Conservation (phyloP, 805 yeast species). For the Schizosaccharomyces octosporus region DNA sequence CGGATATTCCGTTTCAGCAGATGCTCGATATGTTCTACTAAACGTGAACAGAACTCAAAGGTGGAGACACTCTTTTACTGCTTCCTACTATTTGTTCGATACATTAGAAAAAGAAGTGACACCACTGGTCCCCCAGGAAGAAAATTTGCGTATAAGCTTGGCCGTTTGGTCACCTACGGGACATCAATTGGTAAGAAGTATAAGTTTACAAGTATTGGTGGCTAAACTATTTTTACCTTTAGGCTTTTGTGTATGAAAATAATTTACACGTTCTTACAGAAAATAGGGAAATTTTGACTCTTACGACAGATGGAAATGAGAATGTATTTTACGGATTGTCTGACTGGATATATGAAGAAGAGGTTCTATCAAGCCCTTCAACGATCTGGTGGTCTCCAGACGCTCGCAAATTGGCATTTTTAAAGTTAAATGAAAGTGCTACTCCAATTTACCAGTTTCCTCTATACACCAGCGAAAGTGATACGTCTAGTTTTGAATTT, state of each 20-base stretch:
- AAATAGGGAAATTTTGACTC: conserved; percentile 2
- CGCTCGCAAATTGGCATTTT: conserved; percentile 37
- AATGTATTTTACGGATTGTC: conserved; percentile 65
- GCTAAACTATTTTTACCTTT: no score
- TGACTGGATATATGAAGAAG: conserved; percentile 90
- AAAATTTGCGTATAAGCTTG: conserved; percentile 18
- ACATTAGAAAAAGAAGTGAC: not conserved
- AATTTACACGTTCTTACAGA: conserved; percentile 31
- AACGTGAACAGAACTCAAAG: not conserved
- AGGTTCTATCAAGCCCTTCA: conserved; percentile 42
- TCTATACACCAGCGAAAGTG: conserved; percentile 18
- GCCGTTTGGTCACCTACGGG: conserved; percentile 51
- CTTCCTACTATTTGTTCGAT: not conserved
- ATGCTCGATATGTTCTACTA: not conserved
- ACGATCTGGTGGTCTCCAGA: conserved; percentile 77
- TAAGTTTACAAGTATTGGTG: no score
- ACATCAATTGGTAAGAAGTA: conserved; percentile 15
- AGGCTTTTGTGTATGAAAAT: conserved; percentile 41
- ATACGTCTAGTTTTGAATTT: not conserved
- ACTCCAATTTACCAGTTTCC: conserved; percentile 57
- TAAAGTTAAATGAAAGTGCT: conserved; percentile 44
- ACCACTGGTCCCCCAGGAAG: conserved; percentile 15
- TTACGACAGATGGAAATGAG: conserved; percentile 45
- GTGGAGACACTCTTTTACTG: not conserved
- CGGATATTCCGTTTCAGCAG: not conserved